phyloP scores from a whole-genome alignment of 371 early-diverging fungal species.

The Lichtheimia ornata region DNA sequence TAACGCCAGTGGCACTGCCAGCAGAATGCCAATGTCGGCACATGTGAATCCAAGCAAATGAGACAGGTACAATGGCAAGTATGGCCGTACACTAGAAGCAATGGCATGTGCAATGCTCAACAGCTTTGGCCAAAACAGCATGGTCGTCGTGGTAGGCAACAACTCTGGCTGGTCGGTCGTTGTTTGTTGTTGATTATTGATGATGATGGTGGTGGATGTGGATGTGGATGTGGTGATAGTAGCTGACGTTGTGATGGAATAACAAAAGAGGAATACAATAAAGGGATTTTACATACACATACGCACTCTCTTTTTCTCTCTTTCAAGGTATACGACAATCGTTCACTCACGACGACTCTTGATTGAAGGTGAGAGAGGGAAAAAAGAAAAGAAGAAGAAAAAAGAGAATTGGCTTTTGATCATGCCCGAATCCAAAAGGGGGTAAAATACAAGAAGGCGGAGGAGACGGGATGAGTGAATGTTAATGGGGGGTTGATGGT shows the following conservation, averaged over 20 bases:
- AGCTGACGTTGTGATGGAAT: too few relatives aligned
- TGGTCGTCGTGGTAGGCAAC: neutral
- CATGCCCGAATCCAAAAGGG: slow-evolving; percentile 3
- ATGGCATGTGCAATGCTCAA: slow-evolving; percentile 39
- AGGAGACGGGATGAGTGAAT: neutral
- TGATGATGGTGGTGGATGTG: neutral
- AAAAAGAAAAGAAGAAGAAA: neutral
- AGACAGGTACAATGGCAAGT: slow-evolving; percentile 31
- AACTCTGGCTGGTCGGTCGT: too few relatives aligned
- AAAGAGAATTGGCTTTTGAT: slow-evolving; percentile 1
- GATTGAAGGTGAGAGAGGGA: neutral
- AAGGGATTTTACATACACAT: too few relatives aligned
- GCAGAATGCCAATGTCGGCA: slow-evolving; percentile 22
- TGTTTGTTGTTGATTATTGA: too few relatives aligned
- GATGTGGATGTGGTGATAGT: neutral
- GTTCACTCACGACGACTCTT: too few relatives aligned
- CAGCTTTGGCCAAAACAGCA: slow-evolving; percentile 45
- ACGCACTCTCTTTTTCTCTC: too few relatives aligned
- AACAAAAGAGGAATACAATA: too few relatives aligned
- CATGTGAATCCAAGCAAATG: slow-evolving; percentile 34
- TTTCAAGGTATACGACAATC: too few relatives aligned
- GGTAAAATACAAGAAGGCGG: slow-evolving; percentile 1
- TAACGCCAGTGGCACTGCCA: slow-evolving; percentile 17
- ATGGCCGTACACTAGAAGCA: slow-evolving; percentile 40
- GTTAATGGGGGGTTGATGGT: neutral